A percentile compares a stretch with the other conserved stretches of the same genome.
These are phyloP conservation scores for Beauveria caledonica DNA, from an alignment of 2,329 filamentous ascomycete species.

Conservation along the genomic window DNA sequence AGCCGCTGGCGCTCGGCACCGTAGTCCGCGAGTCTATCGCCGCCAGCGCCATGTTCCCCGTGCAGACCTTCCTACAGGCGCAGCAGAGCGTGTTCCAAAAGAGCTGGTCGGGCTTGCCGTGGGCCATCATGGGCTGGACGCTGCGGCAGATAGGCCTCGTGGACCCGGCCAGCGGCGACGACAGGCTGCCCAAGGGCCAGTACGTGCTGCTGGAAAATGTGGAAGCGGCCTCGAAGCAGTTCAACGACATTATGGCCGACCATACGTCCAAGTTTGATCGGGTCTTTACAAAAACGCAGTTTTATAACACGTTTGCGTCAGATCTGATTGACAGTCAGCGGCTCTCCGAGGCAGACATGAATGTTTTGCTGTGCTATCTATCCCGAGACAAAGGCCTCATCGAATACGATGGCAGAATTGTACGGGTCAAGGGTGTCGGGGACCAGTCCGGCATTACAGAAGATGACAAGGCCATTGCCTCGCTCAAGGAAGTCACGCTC, in stretches of 20 bases:
- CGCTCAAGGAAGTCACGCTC: conserved; percentile 69
- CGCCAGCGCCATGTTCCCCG: conserved; percentile 59
- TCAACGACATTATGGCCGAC: conserved; percentile 36
- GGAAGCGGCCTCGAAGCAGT: conserved; percentile 48
- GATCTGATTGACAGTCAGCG: conserved; percentile 39
- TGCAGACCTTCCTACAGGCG: conserved; percentile 57
- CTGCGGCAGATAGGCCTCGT: conserved; percentile 59
- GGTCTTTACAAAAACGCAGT: conserved; percentile 59
- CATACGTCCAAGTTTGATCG: conserved; percentile 51
- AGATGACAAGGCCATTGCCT: conserved; percentile 76
- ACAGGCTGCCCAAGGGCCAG: conserved; percentile 50
- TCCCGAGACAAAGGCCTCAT: conserved; percentile 56
- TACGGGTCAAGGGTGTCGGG: conserved; percentile 61
- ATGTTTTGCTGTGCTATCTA: conserved; percentile 62
- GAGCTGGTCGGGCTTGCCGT: conserved; percentile 61
- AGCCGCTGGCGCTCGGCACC: conserved; percentile 69
- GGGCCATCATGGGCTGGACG: conserved; percentile 68
- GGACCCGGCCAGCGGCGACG: conserved; percentile 37
- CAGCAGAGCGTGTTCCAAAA: conserved; percentile 64
- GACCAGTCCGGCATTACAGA: conserved; percentile 52
- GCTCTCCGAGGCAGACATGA: conserved; percentile 57
- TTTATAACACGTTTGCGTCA: conserved; percentile 49
- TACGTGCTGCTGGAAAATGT: conserved; percentile 60
- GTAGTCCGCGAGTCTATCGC: conserved; percentile 69
- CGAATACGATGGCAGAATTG: conserved; percentile 55